Evolutionary conservation across 2,329 filamentous ascomycete species (phyloP).

Genomic region (Hirsutella rhossiliensis): DNA sequence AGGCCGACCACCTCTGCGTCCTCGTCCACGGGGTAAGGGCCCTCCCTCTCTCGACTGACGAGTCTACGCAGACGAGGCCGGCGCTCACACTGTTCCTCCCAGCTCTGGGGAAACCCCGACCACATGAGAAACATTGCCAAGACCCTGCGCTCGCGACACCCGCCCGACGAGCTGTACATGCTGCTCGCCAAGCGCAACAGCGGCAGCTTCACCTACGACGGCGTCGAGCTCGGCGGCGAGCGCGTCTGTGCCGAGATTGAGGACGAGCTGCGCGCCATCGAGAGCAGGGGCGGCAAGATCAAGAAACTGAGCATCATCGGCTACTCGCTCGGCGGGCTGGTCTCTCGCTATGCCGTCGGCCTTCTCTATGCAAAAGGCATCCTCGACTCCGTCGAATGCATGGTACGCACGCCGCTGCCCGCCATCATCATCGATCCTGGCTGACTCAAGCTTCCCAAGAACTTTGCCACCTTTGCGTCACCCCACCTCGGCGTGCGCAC

Average conservation of each 20-base stretch:
- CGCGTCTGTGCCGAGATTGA: conserved; percentile 56
- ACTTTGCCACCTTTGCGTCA: conserved; percentile 87
- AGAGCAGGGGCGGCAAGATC: conserved; percentile 55
- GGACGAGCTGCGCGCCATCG: conserved; percentile 44
- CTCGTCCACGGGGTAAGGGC: conserved; percentile 60
- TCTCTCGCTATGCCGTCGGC: conserved; percentile 78
- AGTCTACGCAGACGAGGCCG: conserved; percentile 4
- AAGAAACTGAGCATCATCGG: conserved; percentile 77
- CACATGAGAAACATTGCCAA: conserved; percentile 61
- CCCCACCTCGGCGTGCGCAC: conserved; percentile 70
- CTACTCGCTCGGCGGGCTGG: conserved; percentile 80
- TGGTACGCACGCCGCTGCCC: no score
- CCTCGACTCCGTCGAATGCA: conserved; percentile 67
- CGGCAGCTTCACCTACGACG: conserved; percentile 61
- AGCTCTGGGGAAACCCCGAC: conserved; percentile 69
- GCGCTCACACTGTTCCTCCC: conserved; percentile 2
- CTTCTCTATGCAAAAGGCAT: conserved; percentile 70
- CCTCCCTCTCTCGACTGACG: conserved; percentile 9
- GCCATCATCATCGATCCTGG: no score
- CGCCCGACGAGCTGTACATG: conserved; percentile 54
- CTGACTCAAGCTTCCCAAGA: conserved; percentile 30
- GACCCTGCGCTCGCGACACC: conserved; percentile 46
- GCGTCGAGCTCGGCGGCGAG: conserved; percentile 56
- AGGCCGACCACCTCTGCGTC: conserved; percentile 62
- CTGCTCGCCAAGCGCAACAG: conserved; percentile 62